These are phyloP conservation scores for Scutellaria barbata DNA, from an alignment of 257 asterid genomes.

Conservation along the genomic window DNA sequence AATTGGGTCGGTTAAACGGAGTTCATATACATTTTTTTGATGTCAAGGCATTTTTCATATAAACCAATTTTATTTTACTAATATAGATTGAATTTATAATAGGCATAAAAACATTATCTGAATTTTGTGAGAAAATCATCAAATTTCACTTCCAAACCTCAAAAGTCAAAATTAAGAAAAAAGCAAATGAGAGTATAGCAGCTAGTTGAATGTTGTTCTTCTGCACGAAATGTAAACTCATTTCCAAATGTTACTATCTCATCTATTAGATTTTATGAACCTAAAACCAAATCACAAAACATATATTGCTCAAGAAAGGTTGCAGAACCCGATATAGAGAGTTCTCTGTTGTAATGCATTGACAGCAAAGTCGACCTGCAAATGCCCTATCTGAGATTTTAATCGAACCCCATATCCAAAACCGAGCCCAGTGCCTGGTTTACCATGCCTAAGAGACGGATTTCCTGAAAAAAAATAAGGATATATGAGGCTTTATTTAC, in stretches of 20 bases:
- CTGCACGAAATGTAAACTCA: slow-evolving; percentile 29
- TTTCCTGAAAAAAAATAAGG: slow-evolving; percentile 55
- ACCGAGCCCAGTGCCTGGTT: slow-evolving; percentile 86
- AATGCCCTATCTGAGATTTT: slow-evolving; percentile 78
- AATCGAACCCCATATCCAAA: slow-evolving; percentile 85
- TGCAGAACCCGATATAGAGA: slow-evolving; percentile 77
- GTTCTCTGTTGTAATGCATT: slow-evolving; percentile 82
- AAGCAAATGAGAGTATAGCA: not conserved
- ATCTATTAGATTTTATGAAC: not conserved
- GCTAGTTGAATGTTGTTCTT: slow-evolving; percentile 17
- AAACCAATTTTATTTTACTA: too few relatives aligned
- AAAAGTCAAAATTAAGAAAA: slow-evolving; percentile 4
- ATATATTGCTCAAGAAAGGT: slow-evolving; percentile 42
- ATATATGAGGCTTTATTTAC: not conserved
- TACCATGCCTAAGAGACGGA: slow-evolving; percentile 89
- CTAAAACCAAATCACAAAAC: not conserved
- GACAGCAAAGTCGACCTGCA: slow-evolving; percentile 80
- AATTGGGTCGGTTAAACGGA: too few relatives aligned
- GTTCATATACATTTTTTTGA: too few relatives aligned
- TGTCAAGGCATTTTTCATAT: too few relatives aligned
- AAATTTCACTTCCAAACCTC: not conserved
- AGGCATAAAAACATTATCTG: not conserved
- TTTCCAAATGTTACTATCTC: slow-evolving; percentile 17
- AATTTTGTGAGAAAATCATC: too few relatives aligned
- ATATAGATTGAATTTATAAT: too few relatives aligned